phyloP scores from a whole-genome alignment of 2,329 filamentous ascomycete species.

The Verticillium nubilum region DNA sequence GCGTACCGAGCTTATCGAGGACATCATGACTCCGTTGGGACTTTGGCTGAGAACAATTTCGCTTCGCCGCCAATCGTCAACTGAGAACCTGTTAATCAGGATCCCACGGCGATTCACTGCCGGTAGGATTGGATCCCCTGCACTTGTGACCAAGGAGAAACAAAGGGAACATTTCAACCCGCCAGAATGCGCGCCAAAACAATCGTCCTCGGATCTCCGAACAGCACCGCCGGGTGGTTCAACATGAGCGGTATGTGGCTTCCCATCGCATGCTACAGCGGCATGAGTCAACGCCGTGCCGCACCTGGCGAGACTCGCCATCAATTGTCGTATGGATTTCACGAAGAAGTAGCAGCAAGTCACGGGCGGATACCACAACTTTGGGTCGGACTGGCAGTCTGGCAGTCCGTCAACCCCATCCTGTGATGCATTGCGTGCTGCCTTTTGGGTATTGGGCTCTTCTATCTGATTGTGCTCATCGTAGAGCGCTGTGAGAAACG shows the following conservation, averaged over 20 bases:
- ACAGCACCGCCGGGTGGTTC: no score
- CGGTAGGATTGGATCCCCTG: neutral
- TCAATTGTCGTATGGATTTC: neutral
- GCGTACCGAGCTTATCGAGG: no score
- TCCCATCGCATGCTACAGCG: no score
- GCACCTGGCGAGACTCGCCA: neutral
- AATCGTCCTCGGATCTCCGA: no score
- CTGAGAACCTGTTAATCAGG: no score
- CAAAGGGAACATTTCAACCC: no score
- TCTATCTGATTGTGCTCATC: neutral
- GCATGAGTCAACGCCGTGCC: neutral
- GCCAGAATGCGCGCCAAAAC: neutral
- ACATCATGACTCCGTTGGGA: neutral
- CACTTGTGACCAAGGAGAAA: neutral
- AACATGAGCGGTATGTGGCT: no score
- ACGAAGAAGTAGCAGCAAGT: neutral
- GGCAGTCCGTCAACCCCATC: neutral
- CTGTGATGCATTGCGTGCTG: neutral
- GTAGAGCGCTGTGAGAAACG: neutral
- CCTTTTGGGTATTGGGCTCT: neutral
- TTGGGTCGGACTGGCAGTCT: neutral
- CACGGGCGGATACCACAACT: neutral
- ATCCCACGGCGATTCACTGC: neutral
- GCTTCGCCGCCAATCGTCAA: neutral
- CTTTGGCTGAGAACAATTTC: neutral